A percentile compares a stretch with the other conserved stretches of the same genome.
Conservation (phyloP, 1,139 yeast genomes). For the Candida glucosophila region DNA sequence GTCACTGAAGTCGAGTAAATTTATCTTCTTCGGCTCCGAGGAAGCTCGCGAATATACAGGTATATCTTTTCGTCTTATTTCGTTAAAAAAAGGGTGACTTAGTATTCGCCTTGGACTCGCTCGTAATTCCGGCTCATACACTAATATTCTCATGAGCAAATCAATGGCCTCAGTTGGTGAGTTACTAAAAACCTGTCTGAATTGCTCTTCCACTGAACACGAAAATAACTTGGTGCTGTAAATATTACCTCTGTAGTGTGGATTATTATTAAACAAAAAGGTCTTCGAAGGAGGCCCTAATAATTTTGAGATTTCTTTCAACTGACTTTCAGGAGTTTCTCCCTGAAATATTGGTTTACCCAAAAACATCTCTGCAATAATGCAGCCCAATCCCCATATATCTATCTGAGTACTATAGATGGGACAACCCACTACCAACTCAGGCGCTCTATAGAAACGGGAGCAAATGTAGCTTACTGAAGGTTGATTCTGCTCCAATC, state of each 20-base stretch:
- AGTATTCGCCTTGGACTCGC: slow-evolving; percentile 58
- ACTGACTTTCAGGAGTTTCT: slow-evolving; percentile 62
- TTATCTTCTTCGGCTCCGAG: slow-evolving; percentile 30
- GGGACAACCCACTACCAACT: slow-evolving; percentile 68
- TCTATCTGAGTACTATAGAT: slow-evolving; percentile 72
- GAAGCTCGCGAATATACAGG: slow-evolving; percentile 50
- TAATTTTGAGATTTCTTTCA: slow-evolving; percentile 68
- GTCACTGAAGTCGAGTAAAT: slow-evolving; percentile 46
- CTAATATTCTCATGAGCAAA: slow-evolving; percentile 57
- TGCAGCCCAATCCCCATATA: slow-evolving; percentile 84
- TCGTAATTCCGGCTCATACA: slow-evolving; percentile 65
- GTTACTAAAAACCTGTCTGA: slow-evolving; percentile 59
- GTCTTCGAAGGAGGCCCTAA: slow-evolving; percentile 72
- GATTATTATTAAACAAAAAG: slow-evolving; percentile 65
- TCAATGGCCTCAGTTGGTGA: slow-evolving; percentile 68
- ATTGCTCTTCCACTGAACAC: slow-evolving; percentile 53
- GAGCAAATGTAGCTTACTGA: slow-evolving; percentile 75
- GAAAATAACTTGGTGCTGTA: slow-evolving; percentile 60
- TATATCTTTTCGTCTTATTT: slow-evolving; percentile 51
- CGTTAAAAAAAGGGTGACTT: slow-evolving; percentile 67
- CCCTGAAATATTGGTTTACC: slow-evolving; percentile 82
- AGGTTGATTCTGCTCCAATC: slow-evolving; percentile 63
- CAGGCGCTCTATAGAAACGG: slow-evolving; percentile 78
- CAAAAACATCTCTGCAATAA: slow-evolving; percentile 73
- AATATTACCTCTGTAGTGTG: slow-evolving; percentile 67